These are phyloP conservation scores for Thielaviopsis euricoi DNA, from an alignment of 2,329 filamentous ascomycete species.

Conservation along the genomic window DNA sequence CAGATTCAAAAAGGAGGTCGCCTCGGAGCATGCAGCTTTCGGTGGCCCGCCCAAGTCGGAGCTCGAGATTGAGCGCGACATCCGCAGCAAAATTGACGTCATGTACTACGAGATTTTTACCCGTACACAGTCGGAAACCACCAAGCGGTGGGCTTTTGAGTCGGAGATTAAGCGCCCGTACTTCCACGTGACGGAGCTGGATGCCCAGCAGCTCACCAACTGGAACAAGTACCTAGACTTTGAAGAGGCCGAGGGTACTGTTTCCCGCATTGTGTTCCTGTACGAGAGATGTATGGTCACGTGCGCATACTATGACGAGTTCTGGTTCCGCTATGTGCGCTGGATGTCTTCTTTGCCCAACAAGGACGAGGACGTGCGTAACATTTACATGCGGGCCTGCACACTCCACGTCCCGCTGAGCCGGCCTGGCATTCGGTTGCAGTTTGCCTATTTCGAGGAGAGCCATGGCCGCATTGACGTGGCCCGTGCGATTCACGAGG, in stretches of 20 bases:
- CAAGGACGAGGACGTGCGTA: slow-evolving; percentile 79
- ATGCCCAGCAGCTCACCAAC: slow-evolving; percentile 67
- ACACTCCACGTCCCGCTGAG: slow-evolving; percentile 78
- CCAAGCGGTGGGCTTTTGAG: slow-evolving; percentile 88
- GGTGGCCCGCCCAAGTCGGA: slow-evolving; percentile 44
- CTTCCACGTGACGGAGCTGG: slow-evolving; percentile 88
- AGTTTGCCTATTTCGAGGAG: slow-evolving; percentile 93
- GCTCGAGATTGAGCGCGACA: slow-evolving; percentile 65
- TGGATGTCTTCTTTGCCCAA: slow-evolving; percentile 75
- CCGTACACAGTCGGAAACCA: slow-evolving; percentile 71
- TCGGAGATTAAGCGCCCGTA: slow-evolving; percentile 90
- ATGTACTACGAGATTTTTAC: slow-evolving; percentile 70
- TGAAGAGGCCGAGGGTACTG: slow-evolving; percentile 73
- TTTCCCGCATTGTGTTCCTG: slow-evolving; percentile 57
- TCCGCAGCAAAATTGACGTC: slow-evolving; percentile 64
- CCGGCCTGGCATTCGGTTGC: slow-evolving; percentile 64
- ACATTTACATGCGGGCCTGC: slow-evolving; percentile 78
- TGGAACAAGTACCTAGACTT: slow-evolving; percentile 97
- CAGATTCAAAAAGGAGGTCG: slow-evolving; percentile 55
- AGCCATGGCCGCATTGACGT: slow-evolving; percentile 59
- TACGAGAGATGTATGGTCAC: slow-evolving; percentile 91
- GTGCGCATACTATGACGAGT: slow-evolving; percentile 89
- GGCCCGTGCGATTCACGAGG: slow-evolving; percentile 69
- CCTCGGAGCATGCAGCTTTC: slow-evolving; percentile 41
- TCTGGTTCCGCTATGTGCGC: slow-evolving; percentile 91